These are phyloP conservation scores for Plasmodium yoelii DNA, from an alignment of 169 alveolate species.

Conservation along the genomic window DNA sequence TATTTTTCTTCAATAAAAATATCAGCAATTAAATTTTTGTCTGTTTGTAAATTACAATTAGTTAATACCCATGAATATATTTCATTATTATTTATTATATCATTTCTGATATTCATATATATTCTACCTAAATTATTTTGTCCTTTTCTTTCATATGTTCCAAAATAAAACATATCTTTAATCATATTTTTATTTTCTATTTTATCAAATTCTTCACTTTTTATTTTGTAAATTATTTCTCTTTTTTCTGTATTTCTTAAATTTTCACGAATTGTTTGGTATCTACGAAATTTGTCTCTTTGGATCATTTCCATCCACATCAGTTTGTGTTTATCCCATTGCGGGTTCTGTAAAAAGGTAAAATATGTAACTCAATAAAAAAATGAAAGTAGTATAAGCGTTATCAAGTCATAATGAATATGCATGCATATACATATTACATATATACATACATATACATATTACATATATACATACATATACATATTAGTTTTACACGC, in stretches of 20 bases:
- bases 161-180: conserved; percentile 78
- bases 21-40: conserved; percentile 48
- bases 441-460: not conserved
- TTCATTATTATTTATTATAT: conserved; percentile 59
- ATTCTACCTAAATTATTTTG: conserved; percentile 83
- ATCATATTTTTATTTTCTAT: conserved; percentile 74
- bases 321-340: conserved; percentile 74
- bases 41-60: conserved; percentile 75
- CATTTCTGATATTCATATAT: conserved; percentile 79
- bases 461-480: no score
- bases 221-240: conserved; percentile 56
- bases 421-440: not conserved
- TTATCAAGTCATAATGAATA: not conserved
- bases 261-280: conserved; percentile 72
- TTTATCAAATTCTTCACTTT: conserved; percentile 63
- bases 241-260: conserved; percentile 74
- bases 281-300: conserved; percentile 80
- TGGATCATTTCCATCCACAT: conserved; percentile 79
- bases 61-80: conserved; percentile 60
- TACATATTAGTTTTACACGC: no score
- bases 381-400: not conserved
- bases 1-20: conserved; percentile 54
- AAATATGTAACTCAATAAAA: not conserved
- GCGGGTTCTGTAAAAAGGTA: conserved; percentile 75
- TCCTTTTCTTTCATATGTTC: conserved; percentile 79